These are phyloP conservation scores for Euryodendron excelsum DNA, from an alignment of 148 eudicot genomes.

Conservation along the genomic window DNA sequence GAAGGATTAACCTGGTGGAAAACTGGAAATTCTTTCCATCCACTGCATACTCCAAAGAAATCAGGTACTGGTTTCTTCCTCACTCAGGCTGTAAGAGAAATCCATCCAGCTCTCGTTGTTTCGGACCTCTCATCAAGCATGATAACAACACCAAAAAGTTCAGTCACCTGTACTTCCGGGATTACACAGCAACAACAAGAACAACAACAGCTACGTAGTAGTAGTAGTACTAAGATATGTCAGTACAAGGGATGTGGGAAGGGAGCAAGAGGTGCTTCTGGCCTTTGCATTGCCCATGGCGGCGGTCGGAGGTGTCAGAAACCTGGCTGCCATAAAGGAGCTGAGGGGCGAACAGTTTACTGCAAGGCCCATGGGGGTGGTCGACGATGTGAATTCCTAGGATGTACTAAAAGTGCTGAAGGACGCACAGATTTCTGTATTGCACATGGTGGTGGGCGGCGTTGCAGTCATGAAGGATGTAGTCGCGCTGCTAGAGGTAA, in stretches of 20 bases:
- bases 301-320: constrained; percentile 97
- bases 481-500: constrained; percentile 85
- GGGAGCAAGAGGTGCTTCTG: constrained; percentile 97
- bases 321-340: constrained; percentile 87
- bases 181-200: constrained; percentile 41
- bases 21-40: constrained; percentile 28
- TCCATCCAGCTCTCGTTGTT: constrained; percentile 25
- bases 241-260: constrained; percentile 73
- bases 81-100: constrained; percentile 31
- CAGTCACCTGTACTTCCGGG: constrained; percentile 91
- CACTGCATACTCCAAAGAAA: constrained; percentile 26
- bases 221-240: constrained; percentile 58
- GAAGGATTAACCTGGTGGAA: constrained; percentile 37
- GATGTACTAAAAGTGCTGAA: constrained; percentile 94
- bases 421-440: constrained; percentile 91
- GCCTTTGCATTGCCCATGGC: constrained; percentile 96
- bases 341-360: constrained; percentile 94
- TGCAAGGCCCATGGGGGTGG: constrained; percentile 99
- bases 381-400: constrained; percentile 78
- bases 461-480: constrained; percentile 84
- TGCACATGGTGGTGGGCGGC: constrained; percentile 93
- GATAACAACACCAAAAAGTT: constrained; percentile 53
- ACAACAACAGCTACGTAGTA: constrained; percentile 33
- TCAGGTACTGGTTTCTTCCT: constrained; percentile 25
- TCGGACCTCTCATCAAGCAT: constrained; percentile 54